Evolutionary conservation across 129 eudicot genomes (phyloP).

Genomic region (Gnaphalium uliginosum): DNA sequence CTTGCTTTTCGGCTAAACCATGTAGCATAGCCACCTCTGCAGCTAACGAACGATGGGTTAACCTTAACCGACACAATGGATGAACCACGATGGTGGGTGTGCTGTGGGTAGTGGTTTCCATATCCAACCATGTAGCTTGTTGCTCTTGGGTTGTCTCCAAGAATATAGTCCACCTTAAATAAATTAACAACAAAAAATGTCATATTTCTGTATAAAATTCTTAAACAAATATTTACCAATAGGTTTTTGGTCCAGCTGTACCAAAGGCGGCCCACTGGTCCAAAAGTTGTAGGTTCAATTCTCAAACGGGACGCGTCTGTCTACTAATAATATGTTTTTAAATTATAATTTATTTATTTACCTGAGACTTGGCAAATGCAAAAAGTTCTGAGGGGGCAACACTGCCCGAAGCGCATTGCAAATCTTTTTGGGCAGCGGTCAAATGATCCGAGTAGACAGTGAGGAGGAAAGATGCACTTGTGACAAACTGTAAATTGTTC

Average conservation of each 20-base stretch:
- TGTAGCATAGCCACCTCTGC: constrained; percentile 93
- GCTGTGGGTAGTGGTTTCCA: constrained; percentile 80
- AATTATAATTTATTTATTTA: background rate
- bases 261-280: too few species aligned
- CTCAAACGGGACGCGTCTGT: background rate
- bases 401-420: constrained; percentile 59
- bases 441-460: constrained; percentile 88
- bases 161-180: constrained; percentile 82
- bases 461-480: constrained; percentile 88
- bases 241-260: too few species aligned
- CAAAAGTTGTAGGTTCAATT: too few species aligned
- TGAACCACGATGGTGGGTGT: constrained; percentile 91
- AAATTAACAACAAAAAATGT: constrained; percentile 1
- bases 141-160: constrained; percentile 96
- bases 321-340: too few species aligned
- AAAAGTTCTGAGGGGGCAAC: constrained; percentile 77
- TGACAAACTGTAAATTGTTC: constrained; percentile 95
- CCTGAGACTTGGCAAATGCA: constrained; percentile 84
- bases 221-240: too few species aligned
- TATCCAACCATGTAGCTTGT: constrained; percentile 99
- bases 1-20: constrained; percentile 82
- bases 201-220: background rate
- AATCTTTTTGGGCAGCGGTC: constrained; percentile 63
- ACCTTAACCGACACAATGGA: constrained; percentile 90
- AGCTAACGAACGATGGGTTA: constrained; percentile 73